Evolutionary conservation across 371 early-diverging fungal species (phyloP), one percentile per base, ranked within the genome.

Genomic region (Choanephora cucurbitarum): DNA sequence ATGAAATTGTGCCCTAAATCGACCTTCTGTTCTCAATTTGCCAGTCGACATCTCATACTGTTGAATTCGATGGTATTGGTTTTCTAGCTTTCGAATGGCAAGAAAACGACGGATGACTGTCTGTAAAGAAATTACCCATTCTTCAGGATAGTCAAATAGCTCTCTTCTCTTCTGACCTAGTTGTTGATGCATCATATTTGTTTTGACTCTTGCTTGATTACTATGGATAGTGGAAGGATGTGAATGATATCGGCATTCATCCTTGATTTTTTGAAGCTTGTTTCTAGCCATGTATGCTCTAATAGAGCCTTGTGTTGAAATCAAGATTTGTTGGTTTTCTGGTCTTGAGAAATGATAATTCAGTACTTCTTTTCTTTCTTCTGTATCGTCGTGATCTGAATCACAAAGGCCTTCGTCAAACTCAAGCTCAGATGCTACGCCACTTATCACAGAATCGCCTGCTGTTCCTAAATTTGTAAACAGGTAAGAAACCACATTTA

Each of bases 221-320:
- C 39, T 50, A 24, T 52, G 52, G 11, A 57, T 28, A 0, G 52
- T 57, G 1, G 56, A 44, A 4, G 47, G 61, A 23, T 53, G 42
- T 2, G 61, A 52, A 18, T 66, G 66, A 31, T 53, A 57, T 3
- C 55, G 57, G 1, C 53, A 24, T 10, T 66, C 49, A 9, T 66
- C 61, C 44, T 60, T 52, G 28, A 66, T 54, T 28, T 66, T 60
- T 40, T 66, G 61, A 1, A 66, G 28, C 23, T 57, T 49, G 31
- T 37, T 57, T 2, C 50, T 42, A n/a, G 60, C 60, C 42, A 57
- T 66, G 41, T 33, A 57, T 13, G 57, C 24, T 23, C 54, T 57
- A 24, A 60, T 57, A 22, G 41, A 57, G 1, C 66, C 66, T 41
- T 66, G 61, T 14, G 52, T 22, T 1, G 24, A 37, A 0, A 60